Conservation (phyloP, 768 basidiomycete species). For the Tulasnella sp. region DNA sequence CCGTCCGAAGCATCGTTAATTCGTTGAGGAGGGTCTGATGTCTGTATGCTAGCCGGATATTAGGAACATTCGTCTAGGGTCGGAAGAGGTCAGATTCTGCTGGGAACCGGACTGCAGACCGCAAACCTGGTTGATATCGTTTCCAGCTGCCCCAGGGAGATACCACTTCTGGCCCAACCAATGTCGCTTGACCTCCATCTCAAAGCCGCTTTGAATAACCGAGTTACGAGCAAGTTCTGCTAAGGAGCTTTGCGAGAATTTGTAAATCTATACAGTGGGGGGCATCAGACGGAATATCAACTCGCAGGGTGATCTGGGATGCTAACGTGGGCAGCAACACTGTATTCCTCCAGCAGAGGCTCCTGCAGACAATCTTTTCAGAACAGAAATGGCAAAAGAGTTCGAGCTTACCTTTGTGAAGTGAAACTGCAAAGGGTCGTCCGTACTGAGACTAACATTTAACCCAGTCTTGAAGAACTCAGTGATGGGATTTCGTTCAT, state of each 20-base stretch:
- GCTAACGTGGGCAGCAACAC: conserved; percentile 90
- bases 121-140: conserved; percentile 89
- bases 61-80: conserved; percentile 90
- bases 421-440: conserved; percentile 95
- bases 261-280: conserved; percentile 71
- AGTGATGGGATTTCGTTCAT: conserved; percentile 94
- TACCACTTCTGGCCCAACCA: conserved; percentile 96
- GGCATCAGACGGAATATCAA: not conserved
- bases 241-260: conserved; percentile 87
- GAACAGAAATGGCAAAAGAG: not conserved
- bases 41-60: conserved; percentile 85
- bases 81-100: conserved; percentile 16
- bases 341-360: conserved; percentile 93
- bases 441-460: conserved; percentile 94
- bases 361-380: conserved; percentile 50
- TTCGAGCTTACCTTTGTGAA: conserved; percentile 74
- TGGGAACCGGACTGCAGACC: not conserved
- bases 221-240: conserved; percentile 99
- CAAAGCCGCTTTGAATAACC: conserved; percentile 93
- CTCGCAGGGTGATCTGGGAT: not conserved
- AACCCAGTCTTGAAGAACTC: conserved; percentile 96
- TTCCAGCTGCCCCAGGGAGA: conserved; percentile 85
- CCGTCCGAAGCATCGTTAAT: conserved; percentile 55
- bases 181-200: conserved; percentile 95
- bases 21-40: conserved; percentile 86